These are phyloP conservation scores for Aspergillus nidulans DNA, from an alignment of 495 filamentous ascomycete species.

Conservation along the genomic window DNA sequence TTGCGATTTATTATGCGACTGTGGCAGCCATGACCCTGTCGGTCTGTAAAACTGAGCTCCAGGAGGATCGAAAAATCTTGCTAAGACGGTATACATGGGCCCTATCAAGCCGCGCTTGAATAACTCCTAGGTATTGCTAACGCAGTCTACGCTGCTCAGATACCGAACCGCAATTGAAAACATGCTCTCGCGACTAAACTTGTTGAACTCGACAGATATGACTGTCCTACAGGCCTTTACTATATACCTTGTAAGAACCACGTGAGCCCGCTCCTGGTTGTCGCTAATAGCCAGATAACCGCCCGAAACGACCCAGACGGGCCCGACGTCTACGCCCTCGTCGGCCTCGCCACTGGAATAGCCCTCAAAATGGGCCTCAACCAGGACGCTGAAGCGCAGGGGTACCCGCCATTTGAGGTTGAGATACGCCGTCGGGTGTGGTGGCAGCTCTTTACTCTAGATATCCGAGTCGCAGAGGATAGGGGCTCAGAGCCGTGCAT, in stretches of 20 bases:
- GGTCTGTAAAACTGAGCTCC: slow-evolving; percentile 19
- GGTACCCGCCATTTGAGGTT: slow-evolving; percentile 63
- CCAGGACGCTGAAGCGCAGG: slow-evolving; percentile 47
- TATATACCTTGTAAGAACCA: slow-evolving; percentile 50
- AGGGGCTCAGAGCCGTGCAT: slow-evolving; percentile 66
- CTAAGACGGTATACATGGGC: slow-evolving; percentile 35
- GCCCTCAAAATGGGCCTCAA: slow-evolving; percentile 67
- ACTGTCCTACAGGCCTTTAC: slow-evolving; percentile 66
- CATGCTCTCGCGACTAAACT: slow-evolving; percentile 59
- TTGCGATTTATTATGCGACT: slow-evolving; percentile 67
- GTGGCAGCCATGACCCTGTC: slow-evolving; percentile 53
- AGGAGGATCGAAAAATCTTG: slow-evolving; percentile 24
- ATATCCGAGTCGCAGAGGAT: slow-evolving; percentile 66
- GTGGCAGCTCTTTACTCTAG: slow-evolving; percentile 69
- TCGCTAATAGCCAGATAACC: slow-evolving; percentile 23
- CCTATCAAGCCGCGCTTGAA: neutral
- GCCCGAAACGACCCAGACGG: slow-evolving; percentile 52
- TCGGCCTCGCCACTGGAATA: slow-evolving; percentile 61
- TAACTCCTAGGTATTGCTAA: too few relatives aligned
- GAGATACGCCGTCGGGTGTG: slow-evolving; percentile 75
- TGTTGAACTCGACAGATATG: slow-evolving; percentile 61
- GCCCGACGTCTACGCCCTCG: slow-evolving; percentile 50
- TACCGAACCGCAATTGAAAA: slow-evolving; percentile 70
- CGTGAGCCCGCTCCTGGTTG: neutral
- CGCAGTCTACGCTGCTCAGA: slow-evolving; percentile 9